Evolutionary conservation across 306 rosid genomes (phyloP).

Genomic region (Carpinus viminea): DNA sequence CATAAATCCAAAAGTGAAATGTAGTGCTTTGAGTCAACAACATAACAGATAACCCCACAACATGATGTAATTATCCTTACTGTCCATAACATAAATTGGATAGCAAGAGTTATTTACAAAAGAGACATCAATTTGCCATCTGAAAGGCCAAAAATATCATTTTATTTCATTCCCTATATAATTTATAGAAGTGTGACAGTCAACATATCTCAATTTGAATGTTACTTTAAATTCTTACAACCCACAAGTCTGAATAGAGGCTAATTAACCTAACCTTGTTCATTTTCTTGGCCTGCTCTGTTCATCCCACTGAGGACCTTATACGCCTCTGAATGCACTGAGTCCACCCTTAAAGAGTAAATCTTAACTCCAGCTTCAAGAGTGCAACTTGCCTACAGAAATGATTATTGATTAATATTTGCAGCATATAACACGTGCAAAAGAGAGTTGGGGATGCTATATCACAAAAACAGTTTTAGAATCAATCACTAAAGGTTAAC

Average conservation of each 20-base stretch:
- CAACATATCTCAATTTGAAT: not conserved
- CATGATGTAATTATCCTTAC: not conserved
- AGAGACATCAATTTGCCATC: not conserved
- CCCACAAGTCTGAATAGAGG: not conserved
- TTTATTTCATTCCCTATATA: not conserved
- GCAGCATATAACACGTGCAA: slow-evolving; percentile 8
- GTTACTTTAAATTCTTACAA: too few relatives aligned
- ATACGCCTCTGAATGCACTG: slow-evolving; percentile 94
- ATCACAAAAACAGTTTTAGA: slow-evolving; percentile 12
- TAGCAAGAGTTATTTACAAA: not conserved
- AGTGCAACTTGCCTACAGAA: slow-evolving; percentile 87
- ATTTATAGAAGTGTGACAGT: not conserved
- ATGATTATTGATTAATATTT: slow-evolving; percentile 11
- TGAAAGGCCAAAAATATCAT: not conserved
- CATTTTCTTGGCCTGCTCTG: slow-evolving; percentile 87
- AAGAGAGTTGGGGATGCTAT: not conserved
- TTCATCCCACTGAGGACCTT: slow-evolving; percentile 99
- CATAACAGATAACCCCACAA: slow-evolving; percentile 3
- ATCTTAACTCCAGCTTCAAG: slow-evolving; percentile 98
- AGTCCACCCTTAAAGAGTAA: slow-evolving; percentile 87
- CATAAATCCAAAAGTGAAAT: slow-evolving; percentile 24
- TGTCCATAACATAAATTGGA: not conserved
- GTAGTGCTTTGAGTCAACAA: slow-evolving; percentile 6
- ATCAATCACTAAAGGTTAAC: slow-evolving; percentile 11
- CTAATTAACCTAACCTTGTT: slow-evolving; percentile 56